Evolutionary conservation across 2,329 filamentous ascomycete species (phyloP).

Genomic region (Fusarium lateritium): DNA sequence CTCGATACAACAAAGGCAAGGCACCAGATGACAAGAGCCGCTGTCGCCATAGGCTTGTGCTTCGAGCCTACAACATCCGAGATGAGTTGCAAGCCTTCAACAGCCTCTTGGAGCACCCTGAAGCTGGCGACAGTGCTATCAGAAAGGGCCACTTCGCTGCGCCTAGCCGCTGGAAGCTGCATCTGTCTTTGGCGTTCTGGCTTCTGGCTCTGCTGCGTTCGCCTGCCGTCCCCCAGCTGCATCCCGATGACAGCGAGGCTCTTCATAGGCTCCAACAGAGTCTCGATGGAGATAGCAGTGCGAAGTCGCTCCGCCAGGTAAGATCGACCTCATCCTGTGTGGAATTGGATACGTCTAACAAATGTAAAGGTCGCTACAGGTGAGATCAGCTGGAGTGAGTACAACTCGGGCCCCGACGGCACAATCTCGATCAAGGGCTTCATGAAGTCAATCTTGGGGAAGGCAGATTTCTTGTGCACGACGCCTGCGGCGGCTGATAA

Average conservation of each 20-base stretch:
- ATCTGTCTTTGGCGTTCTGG: conserved; percentile 37
- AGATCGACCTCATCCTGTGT: no score
- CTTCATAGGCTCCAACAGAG: conserved; percentile 7
- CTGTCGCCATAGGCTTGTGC: background rate
- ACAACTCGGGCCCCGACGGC: no score
- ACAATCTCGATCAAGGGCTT: background rate
- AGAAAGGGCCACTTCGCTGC: background rate
- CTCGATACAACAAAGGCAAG: conserved; percentile 9
- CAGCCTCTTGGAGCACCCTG: conserved; percentile 4
- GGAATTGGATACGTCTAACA: background rate
- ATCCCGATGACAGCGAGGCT: conserved; percentile 6
- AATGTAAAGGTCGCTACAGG: background rate
- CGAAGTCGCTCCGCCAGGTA: no score
- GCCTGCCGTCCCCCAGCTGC: conserved; percentile 1
- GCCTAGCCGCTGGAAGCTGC: conserved; percentile 18
- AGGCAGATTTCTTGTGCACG: conserved; percentile 30
- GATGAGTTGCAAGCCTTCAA: conserved; percentile 21
- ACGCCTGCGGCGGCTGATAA: conserved; percentile 8
- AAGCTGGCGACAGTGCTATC: background rate
- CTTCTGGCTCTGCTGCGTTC: conserved; percentile 23
- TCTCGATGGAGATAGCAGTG: no score
- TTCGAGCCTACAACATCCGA: conserved; percentile 5
- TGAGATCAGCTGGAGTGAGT: background rate
- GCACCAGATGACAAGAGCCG: background rate
- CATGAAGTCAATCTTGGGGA: background rate